phyloP scores from a whole-genome alignment of 768 basidiomycete genomes.

The Crassisporium funariophilum region DNA sequence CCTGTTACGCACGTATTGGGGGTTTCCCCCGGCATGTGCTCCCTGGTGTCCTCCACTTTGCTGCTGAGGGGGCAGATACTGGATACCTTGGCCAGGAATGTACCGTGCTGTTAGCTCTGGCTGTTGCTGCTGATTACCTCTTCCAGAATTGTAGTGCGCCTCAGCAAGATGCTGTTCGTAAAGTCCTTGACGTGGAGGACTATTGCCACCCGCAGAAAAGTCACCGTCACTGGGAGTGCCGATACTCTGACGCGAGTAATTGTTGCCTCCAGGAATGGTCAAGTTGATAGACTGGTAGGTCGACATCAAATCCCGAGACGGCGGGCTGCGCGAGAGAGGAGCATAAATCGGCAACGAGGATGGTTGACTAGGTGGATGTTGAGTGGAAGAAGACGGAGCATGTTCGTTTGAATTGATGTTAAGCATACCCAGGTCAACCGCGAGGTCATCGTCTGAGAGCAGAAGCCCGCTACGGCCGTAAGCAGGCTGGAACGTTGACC shows the following conservation, averaged over 20 bases:
- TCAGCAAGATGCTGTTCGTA: slow-evolving; percentile 51
- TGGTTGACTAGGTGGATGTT: slow-evolving; percentile 65
- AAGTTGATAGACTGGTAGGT: slow-evolving; percentile 66
- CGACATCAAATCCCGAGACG: slow-evolving; percentile 51
- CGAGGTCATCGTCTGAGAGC: slow-evolving; percentile 81
- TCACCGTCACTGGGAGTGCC: slow-evolving; percentile 68
- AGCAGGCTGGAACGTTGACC: slow-evolving; percentile 34
- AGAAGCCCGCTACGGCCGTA: slow-evolving; percentile 59
- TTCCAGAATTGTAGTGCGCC: slow-evolving; percentile 32
- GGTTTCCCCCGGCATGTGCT: slow-evolving; percentile 23
- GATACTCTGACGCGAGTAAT: slow-evolving; percentile 49
- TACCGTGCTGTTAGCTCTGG: slow-evolving; percentile 57
- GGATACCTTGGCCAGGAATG: slow-evolving; percentile 66
- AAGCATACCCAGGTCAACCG: slow-evolving; percentile 65
- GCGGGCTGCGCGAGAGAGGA: slow-evolving; percentile 64
- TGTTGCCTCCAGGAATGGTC: slow-evolving; percentile 51
- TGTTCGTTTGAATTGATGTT: slow-evolving; percentile 52
- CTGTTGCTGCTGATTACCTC: slow-evolving; percentile 27
- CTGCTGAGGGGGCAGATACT: slow-evolving; percentile 48
- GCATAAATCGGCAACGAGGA: slow-evolving; percentile 79
- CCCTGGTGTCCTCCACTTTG: slow-evolving; percentile 14
- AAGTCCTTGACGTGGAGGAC: slow-evolving; percentile 45
- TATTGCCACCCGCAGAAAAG: slow-evolving; percentile 48
- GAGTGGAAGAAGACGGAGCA: slow-evolving; percentile 43
- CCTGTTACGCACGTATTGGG: slow-evolving; percentile 42